phyloP scores from a whole-genome alignment of 1,284 basidiomycete genomes.

The Ustilago curta region DNA sequence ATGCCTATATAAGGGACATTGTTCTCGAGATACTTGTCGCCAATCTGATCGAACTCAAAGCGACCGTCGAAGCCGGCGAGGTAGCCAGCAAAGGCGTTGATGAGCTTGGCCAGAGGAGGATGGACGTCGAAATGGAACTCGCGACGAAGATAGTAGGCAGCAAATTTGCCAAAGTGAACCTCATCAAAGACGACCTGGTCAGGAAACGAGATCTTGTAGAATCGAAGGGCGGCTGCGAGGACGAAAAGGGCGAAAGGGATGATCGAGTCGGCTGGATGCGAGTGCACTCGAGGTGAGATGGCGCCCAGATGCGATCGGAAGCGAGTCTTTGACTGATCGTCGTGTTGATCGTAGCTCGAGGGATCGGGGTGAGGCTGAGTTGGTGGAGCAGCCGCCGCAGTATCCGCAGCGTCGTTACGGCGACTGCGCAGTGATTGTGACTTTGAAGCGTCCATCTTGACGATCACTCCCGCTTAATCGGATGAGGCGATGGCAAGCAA shows the following conservation, averaged over 20 bases:
- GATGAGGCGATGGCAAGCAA: slow-evolving; percentile 3
- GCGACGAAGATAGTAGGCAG: slow-evolving; percentile 65
- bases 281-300: slow-evolving; percentile 28
- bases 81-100: slow-evolving; percentile 86
- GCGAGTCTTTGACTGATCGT: slow-evolving; percentile 19
- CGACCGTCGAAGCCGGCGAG: slow-evolving; percentile 94
- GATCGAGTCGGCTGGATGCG: slow-evolving; percentile 23
- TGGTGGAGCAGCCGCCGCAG: not conserved
- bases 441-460: slow-evolving; percentile 29
- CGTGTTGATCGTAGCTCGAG: slow-evolving; percentile 3
- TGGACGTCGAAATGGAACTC: slow-evolving; percentile 99
- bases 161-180: slow-evolving; percentile 69
- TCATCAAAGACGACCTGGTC: slow-evolving; percentile 68
- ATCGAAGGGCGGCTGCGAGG: slow-evolving; percentile 48
- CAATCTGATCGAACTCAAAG: slow-evolving; percentile 94
- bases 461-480: not conserved
- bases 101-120: slow-evolving; percentile 76
- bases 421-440: slow-evolving; percentile 39
- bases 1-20: slow-evolving; percentile 95
- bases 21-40: slow-evolving; percentile 86
- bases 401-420: slow-evolving; percentile 13
- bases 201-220: slow-evolving; percentile 57
- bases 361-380: slow-evolving; percentile 2
- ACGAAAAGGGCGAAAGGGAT: slow-evolving; percentile 47
- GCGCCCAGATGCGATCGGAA: slow-evolving; percentile 5